Conservation (phyloP, 345 rosid genomes). For the Rhizophora mangle region DNA sequence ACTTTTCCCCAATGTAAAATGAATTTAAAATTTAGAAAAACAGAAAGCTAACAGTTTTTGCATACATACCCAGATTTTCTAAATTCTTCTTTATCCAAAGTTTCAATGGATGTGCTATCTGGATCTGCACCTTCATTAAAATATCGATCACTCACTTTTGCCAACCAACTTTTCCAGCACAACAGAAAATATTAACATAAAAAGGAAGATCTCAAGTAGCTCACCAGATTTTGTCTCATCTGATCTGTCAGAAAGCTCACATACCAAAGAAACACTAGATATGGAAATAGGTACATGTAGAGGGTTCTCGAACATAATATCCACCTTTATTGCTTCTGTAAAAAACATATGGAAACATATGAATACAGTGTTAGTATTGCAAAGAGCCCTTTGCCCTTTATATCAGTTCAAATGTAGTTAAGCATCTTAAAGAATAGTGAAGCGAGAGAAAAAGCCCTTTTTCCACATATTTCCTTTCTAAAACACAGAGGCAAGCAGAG, state of each 20-base stretch:
- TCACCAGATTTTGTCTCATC: slow-evolving; percentile 62
- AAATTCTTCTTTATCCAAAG: slow-evolving; percentile 37
- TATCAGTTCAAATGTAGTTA: background rate
- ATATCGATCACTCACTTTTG: slow-evolving; percentile 4
- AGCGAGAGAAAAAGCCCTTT: no score
- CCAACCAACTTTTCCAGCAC: background rate
- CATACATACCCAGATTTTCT: slow-evolving; percentile 41
- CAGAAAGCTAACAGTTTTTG: background rate
- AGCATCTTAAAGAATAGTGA: no score
- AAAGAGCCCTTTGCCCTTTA: slow-evolving; percentile 10
- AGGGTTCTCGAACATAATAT: slow-evolving; percentile 77
- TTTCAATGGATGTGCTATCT: slow-evolving; percentile 41
- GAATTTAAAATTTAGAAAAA: background rate
- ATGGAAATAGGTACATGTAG: slow-evolving; percentile 70
- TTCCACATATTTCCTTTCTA: no score
- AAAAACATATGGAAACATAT: slow-evolving; percentile 8
- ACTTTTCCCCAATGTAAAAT: slow-evolving; percentile 4
- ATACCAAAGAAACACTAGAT: slow-evolving; percentile 67
- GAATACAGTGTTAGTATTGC: background rate
- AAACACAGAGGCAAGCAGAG: no score
- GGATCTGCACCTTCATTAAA: slow-evolving; percentile 40
- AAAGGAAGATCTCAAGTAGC: slow-evolving; percentile 24
- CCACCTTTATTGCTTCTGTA: slow-evolving; percentile 81
- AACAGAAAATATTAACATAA: slow-evolving; percentile 17
- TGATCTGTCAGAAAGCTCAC: slow-evolving; percentile 56